These are phyloP conservation scores for Nadsonia fulvescens DNA, from an alignment of 805 yeast genomes.

Conservation along the genomic window DNA sequence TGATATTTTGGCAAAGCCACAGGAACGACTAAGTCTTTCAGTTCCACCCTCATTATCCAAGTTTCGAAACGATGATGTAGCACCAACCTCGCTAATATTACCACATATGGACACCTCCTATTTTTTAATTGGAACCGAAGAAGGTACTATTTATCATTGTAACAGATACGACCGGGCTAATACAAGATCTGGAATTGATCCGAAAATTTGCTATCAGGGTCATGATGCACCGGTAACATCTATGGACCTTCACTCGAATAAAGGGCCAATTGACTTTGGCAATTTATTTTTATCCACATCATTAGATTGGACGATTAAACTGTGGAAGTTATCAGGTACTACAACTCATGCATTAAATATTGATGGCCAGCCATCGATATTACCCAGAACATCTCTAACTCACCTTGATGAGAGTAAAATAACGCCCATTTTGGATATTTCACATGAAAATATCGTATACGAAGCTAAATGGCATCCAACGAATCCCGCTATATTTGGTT, in stretches of 20 bases:
- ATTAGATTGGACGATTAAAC: conserved; percentile 21
- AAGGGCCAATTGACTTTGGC: conserved; percentile 13
- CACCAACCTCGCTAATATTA: conserved; percentile 16
- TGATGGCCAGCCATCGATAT: conserved; percentile 2
- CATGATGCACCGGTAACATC: conserved; percentile 21
- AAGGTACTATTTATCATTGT: conserved; percentile 20
- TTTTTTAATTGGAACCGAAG: conserved; percentile 22
- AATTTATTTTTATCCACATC: conserved; percentile 17
- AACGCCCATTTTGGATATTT: conserved; percentile 2
- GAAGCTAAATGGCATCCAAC: conserved; percentile 23
- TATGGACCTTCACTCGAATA: conserved; percentile 14
- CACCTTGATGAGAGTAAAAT: conserved; percentile 1
- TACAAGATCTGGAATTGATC: conserved; percentile 16
- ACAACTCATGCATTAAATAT: no score
- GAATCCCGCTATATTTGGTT: conserved; percentile 18
- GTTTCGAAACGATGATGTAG: conserved; percentile 11
- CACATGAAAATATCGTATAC: conserved; percentile 16
- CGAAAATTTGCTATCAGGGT: conserved; percentile 11
- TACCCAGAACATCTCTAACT: conserved; percentile 1
- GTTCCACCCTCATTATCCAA: conserved; percentile 11
- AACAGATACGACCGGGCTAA: conserved; percentile 17
- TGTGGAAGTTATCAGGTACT: conserved; percentile 16
- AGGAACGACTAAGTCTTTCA: conserved; percentile 15
- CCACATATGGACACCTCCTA: conserved; percentile 15
- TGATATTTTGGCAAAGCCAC: conserved; percentile 21